phyloP scores from a whole-genome alignment of 139 green algal genomes.

The Deuterostichococcus epilithicus region DNA sequence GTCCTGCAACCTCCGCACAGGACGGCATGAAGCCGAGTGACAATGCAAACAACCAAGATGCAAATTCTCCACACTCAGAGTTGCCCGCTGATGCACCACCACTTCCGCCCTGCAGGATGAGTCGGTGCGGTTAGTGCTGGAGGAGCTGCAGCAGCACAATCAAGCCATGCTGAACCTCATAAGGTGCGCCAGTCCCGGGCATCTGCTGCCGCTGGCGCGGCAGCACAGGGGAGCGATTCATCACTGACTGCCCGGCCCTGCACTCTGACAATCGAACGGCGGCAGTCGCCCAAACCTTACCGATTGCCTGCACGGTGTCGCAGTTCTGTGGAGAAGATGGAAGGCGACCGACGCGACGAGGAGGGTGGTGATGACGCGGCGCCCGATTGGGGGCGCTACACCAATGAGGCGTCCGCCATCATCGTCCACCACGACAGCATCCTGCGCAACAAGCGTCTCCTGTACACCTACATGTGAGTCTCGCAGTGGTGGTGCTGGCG shows the following conservation, averaged over 20 bases:
- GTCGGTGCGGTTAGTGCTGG: conserved; percentile 30
- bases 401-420: conserved; percentile 41
- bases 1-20: no score
- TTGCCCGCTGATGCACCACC: neutral
- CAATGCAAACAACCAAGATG: no score
- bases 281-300: no score
- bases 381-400: conserved; percentile 5
- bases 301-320: no score
- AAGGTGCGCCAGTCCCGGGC: conserved; percentile 34
- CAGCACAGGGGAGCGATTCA: no score
- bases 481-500: no score
- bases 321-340: conserved; percentile 20
- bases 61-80: no score
- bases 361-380: conserved; percentile 6
- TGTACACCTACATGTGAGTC: conserved; percentile 46
- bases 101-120: conserved; percentile 42
- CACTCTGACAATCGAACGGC: no score
- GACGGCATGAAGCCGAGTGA: no score
- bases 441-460: conserved; percentile 53
- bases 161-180: conserved; percentile 32
- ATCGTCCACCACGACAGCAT: conserved; percentile 53
- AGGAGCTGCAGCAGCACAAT: conserved; percentile 41
- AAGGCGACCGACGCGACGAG: conserved; percentile 8
- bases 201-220: no score
- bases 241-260: no score